Percentiles rank a stretch among this genome's conserved stretches.
These are phyloP conservation scores for Botrytis elliptica DNA, from an alignment of 2,329 filamentous ascomycete genomes.

Conservation along the genomic window DNA sequence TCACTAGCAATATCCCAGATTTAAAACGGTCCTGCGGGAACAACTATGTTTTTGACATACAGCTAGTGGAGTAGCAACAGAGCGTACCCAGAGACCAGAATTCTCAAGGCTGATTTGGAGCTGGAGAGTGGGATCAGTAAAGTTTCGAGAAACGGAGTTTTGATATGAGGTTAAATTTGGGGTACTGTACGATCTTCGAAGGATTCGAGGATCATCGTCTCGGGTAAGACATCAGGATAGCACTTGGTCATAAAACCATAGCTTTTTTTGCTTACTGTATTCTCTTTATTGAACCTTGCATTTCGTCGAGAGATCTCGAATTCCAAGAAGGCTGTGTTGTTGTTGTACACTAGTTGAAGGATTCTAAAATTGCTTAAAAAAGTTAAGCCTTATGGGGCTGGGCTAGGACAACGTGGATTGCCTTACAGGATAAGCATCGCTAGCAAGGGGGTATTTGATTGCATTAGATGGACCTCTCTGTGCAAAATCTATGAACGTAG, in stretches of 20 bases:
- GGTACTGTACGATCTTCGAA: neutral
- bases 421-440: neutral
- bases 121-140: neutral
- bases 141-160: neutral
- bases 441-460: neutral
- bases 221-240: neutral
- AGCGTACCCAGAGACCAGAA: neutral
- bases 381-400: neutral
- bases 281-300: neutral
- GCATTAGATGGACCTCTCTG: neutral
- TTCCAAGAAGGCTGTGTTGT: constrained; percentile 1
- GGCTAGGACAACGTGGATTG: constrained; percentile 1
- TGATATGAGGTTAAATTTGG: neutral
- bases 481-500: neutral
- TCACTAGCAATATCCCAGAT: neutral
- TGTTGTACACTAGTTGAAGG: neutral
- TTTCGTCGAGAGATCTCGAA: neutral
- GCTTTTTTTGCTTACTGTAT: neutral
- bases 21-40: neutral
- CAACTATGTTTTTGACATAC: neutral
- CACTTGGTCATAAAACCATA: neutral
- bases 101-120: neutral
- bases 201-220: neutral
- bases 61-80: neutral
- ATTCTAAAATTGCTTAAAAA: constrained; percentile 13